These are phyloP conservation scores for Amoeboaphelidium protococcarum DNA, from an alignment of 371 early-diverging fungal genomes.

Conservation along the genomic window DNA sequence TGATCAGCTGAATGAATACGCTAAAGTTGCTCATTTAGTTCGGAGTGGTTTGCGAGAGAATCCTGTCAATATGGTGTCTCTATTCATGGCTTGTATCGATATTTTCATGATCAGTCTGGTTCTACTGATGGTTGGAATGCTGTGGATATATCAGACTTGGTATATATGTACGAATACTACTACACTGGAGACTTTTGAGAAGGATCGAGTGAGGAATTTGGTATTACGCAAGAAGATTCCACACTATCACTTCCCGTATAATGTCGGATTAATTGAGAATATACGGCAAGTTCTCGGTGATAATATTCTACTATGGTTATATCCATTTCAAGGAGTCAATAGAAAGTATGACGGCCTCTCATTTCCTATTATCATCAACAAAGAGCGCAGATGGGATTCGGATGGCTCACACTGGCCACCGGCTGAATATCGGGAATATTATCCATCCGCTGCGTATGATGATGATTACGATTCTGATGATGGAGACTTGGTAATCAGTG, in stretches of 20 bases:
- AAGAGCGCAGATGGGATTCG: too few species aligned
- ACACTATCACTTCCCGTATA: conserved; percentile 45
- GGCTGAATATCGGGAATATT: too few species aligned
- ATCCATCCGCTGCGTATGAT: neutral
- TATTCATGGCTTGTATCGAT: conserved; percentile 40
- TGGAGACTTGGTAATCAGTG: neutral
- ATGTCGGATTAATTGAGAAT: conserved; percentile 53
- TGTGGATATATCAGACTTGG: conserved; percentile 55
- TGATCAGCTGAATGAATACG: neutral
- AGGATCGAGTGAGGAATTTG: conserved; percentile 7
- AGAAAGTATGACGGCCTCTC: too few species aligned
- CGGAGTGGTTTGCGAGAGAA: too few species aligned
- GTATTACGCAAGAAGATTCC: conserved; percentile 4
- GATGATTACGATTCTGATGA: neutral
- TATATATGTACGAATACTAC: conserved; percentile 65
- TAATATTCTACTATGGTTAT: conserved; percentile 1
- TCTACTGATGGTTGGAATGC: conserved; percentile 43
- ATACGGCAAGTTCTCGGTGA: conserved; percentile 46
- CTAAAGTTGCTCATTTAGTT: too few species aligned
- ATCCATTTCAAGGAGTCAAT: too few species aligned
- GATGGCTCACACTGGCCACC: too few species aligned
- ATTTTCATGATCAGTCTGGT: conserved; percentile 31
- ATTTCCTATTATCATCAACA: too few species aligned
- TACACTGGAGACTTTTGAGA: conserved; percentile 58
- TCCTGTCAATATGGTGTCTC: too few species aligned